phyloP scores from a whole-genome alignment of 805 yeast species.

The Starmerella sp. region DNA sequence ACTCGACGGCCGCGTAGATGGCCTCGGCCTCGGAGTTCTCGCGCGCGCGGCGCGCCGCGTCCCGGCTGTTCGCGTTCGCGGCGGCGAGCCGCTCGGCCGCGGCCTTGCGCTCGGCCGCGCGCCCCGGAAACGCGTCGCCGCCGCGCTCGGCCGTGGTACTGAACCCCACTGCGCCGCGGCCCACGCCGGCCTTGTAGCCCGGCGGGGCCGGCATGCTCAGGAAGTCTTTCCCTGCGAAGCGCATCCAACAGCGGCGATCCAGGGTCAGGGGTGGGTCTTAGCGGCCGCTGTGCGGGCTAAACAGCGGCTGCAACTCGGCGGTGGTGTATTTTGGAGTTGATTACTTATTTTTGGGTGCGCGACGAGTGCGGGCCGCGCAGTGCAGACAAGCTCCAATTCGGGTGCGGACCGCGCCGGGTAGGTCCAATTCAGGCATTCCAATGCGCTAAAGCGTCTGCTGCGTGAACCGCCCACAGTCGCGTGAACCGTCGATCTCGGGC shows the following conservation, averaged over 20 bases:
- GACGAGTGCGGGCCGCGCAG: too few species aligned
- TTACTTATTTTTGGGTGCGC: too few species aligned
- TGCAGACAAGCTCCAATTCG: too few species aligned
- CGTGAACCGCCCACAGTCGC: too few species aligned
- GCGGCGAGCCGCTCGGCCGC: background rate
- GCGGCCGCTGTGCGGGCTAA: background rate
- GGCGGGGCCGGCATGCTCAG: conserved; percentile 78
- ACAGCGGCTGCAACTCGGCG: too few species aligned
- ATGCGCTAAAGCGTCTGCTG: too few species aligned
- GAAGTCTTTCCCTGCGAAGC: conserved; percentile 34
- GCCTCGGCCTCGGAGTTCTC: conserved; percentile 13
- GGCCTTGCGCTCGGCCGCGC: background rate
- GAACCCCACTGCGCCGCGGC: conserved; percentile 92
- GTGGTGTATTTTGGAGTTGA: too few species aligned
- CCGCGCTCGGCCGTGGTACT: conserved; percentile 3
- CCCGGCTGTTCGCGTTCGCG: background rate
- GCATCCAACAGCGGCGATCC: background rate
- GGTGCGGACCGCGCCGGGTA: too few species aligned
- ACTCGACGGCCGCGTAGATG: conserved; percentile 12
- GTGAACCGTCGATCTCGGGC: too few species aligned
- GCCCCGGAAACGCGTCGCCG: background rate
- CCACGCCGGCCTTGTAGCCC: conserved; percentile 84
- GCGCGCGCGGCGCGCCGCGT: background rate
- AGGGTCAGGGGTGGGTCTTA: conserved; percentile 1
- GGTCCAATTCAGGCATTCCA: too few species aligned